Evolutionary conservation across 306 rosid species (phyloP), one percentile per base, ranked within the genome.

Genomic region (Corylus heterophylla): DNA sequence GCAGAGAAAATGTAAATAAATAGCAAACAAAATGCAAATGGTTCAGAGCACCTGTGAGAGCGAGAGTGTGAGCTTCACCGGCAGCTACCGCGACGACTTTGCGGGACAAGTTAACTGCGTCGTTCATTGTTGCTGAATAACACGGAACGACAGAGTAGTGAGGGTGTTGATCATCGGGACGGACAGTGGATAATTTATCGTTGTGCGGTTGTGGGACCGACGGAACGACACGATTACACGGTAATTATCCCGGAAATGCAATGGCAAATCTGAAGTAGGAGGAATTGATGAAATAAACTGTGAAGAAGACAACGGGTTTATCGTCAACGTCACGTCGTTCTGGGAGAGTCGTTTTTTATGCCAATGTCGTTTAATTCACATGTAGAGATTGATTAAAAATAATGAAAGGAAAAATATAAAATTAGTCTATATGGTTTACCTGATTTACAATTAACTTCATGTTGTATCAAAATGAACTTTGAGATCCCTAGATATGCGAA

Each of bases 21-120:
- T 12, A 50, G 16, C 54, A 50, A 14, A 50, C 45, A 55, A 55
- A n/a, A 25, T 59, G 66, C 25, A 59, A 25, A 22, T 42, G 1
- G 25, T 59, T 11, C 66, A 29, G 22, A 51, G 71, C 71, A 66
- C 91, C 88, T 8, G 90, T 82, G 73, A 88, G 87, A 80, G 82
- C 87, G 27, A 88, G 84, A 39, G 88, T 86, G 87, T 88, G 92
- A 66, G 92, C 85, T 80, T 88, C 92, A 37, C 88, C 92, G 75
- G 90, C 82, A 31, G 85, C 86, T 74, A 84, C 72, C 20, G 85
- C 54, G 49, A 77, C 78, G 71, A 82, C 92, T 49, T 86, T 79
- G 7, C 58, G 54, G n/a, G 82, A 16, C 72, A 68, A 66, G 73
- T 52, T 29, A 75, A 74, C 75, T 73, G 82, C 66, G 2, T 48